phyloP scores from a whole-genome alignment of 441 rosid species.

The Erodium moschatum region DNA sequence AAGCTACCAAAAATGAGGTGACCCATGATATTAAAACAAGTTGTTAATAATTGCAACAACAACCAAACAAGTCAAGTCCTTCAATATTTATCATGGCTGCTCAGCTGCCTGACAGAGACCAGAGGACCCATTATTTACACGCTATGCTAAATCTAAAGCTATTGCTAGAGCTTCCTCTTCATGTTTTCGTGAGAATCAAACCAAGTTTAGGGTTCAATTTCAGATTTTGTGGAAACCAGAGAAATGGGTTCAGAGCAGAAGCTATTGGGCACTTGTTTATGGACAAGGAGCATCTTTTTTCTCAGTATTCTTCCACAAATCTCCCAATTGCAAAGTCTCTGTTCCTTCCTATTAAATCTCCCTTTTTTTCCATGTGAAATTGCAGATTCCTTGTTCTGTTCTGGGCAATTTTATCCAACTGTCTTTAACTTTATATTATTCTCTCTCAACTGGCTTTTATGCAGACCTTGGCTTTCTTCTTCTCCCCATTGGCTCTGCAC shows the following conservation, averaged over 20 bases:
- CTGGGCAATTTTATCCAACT: not conserved
- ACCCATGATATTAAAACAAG: no score
- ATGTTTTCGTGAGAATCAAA: no score
- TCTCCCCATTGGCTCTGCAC: not conserved
- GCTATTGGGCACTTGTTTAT: not conserved
- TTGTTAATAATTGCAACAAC: no score
- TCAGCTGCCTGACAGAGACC: no score
- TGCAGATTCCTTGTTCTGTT: not conserved
- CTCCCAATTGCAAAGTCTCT: not conserved
- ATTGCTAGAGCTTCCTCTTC: no score
- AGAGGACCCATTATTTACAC: no score
- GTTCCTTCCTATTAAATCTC: not conserved
- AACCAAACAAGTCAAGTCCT: no score
- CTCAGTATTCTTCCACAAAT: not conserved
- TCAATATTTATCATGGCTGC: no score
- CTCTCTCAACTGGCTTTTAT: not conserved
- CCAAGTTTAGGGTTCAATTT: no score
- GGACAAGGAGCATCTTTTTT: not conserved
- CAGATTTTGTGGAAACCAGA: no score
- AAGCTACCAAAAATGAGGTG: no score
- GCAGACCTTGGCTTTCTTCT: not conserved
- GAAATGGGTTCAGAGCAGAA: not conserved
- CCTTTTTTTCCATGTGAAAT: not conserved
- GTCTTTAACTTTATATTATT: not conserved
- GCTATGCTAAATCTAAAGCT: no score